Conservation (phyloP, 176 grass and related monocot species). For the Oryza officinalis region DNA sequence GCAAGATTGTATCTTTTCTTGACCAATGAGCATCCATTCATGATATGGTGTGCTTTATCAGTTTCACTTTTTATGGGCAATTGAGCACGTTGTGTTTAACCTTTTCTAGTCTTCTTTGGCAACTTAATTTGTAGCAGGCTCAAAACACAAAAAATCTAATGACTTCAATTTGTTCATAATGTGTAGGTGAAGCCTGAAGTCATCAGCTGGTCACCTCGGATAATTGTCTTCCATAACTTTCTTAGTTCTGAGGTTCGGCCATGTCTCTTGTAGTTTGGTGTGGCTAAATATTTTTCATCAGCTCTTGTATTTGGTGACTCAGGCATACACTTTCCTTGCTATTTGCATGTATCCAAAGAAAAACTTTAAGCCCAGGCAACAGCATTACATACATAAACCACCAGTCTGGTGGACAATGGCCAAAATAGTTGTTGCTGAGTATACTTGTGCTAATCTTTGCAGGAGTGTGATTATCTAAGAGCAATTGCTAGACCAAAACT, state of each 20-base stretch:
- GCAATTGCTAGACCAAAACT: slow-evolving; percentile 86
- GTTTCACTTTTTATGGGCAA: background rate
- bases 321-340: background rate
- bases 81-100: background rate
- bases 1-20: background rate
- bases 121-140: background rate
- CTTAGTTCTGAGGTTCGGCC: slow-evolving; percentile 60
- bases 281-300: background rate
- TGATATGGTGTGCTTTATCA: background rate
- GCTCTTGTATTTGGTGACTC: background rate
- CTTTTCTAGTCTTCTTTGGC: background rate
- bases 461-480: slow-evolving; percentile 93
- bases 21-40: background rate
- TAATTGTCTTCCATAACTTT: slow-evolving; percentile 77
- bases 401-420: background rate
- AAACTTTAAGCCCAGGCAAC: background rate
- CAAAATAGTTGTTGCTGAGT: background rate
- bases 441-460: slow-evolving; percentile 35
- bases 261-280: background rate
- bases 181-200: slow-evolving; percentile 70
- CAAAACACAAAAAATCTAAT: background rate
- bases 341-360: background rate
- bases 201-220: slow-evolving; percentile 63
- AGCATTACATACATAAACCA: background rate
- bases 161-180: slow-evolving; percentile 12